Conservation (phyloP, 2,329 filamentous ascomycete genomes). For the Sclerotinia nivalis region DNA sequence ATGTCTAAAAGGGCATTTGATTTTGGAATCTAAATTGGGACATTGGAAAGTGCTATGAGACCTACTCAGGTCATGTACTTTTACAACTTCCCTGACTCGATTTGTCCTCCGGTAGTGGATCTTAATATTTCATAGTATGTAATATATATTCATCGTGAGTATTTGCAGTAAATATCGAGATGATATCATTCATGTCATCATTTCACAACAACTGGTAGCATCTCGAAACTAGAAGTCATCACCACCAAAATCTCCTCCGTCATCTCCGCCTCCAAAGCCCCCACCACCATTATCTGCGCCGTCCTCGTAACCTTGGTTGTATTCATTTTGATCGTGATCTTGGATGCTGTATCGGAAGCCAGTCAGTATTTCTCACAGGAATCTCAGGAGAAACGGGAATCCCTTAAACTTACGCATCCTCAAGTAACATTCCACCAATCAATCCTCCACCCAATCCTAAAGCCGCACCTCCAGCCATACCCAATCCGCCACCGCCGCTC, state of each 20-base stretch:
- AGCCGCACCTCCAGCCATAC: slow-evolving; percentile 71
- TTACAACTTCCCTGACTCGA: background rate
- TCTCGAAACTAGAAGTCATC: slow-evolving; percentile 33
- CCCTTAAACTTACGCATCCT: slow-evolving; percentile 50
- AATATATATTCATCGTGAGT: background rate
- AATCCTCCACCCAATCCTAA: slow-evolving; percentile 80
- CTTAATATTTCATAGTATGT: background rate
- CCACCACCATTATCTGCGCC: slow-evolving; percentile 30
- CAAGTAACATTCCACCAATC: slow-evolving; percentile 73
- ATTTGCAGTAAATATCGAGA: background rate
- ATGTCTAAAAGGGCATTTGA: too few relatives aligned
- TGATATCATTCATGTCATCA: background rate
- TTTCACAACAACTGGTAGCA: slow-evolving; percentile 43
- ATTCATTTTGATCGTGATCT: slow-evolving; percentile 60
- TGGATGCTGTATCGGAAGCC: slow-evolving; percentile 47
- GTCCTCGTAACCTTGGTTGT: slow-evolving; percentile 50
- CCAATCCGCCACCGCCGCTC: slow-evolving; percentile 55
- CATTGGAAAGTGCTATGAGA: too few relatives aligned
- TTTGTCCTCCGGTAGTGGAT: background rate
- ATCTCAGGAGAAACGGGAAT: background rate
- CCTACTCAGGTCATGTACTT: too few relatives aligned
- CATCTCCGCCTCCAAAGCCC: slow-evolving; percentile 38
- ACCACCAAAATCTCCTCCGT: slow-evolving; percentile 31
- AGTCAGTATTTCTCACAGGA: background rate
- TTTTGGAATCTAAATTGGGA: too few relatives aligned